Percentiles rank a stretch among this genome's conserved stretches.
Evolutionary conservation across 2,329 filamentous ascomycete genomes (phyloP).

Genomic region (Verticillium nubilum): DNA sequence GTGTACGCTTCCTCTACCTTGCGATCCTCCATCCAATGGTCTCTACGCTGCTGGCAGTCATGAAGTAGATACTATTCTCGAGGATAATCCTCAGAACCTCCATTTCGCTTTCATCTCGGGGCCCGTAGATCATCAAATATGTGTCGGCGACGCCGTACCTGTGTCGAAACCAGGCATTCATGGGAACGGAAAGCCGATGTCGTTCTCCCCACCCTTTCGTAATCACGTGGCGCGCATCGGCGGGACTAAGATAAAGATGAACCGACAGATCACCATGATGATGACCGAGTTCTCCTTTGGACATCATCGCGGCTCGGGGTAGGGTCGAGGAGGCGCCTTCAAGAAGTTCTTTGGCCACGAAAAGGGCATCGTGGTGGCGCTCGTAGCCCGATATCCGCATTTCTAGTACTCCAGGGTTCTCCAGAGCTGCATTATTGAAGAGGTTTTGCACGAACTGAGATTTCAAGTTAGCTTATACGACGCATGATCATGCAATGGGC

Average conservation of each 20-base stretch:
- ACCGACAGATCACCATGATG: slow-evolving; percentile 32
- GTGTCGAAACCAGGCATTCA: not conserved
- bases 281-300: slow-evolving; percentile 28
- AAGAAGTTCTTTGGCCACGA: slow-evolving; percentile 1
- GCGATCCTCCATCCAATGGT: not conserved
- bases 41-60: slow-evolving; percentile 5
- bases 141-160: slow-evolving; percentile 15
- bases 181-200: slow-evolving; percentile 26
- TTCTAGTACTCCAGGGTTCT: slow-evolving; percentile 22
- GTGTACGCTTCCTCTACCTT: not conserved
- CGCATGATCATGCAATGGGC: not conserved
- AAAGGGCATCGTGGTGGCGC: slow-evolving; percentile 23
- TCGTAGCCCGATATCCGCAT: slow-evolving; percentile 23
- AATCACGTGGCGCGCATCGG: slow-evolving; percentile 28
- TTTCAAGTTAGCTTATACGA: not conserved
- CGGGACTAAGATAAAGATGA: slow-evolving; percentile 30
- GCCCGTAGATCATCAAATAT: slow-evolving; percentile 35
- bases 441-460: slow-evolving; percentile 4
- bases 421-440: slow-evolving; percentile 9
- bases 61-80: slow-evolving; percentile 1
- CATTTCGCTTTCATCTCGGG: slow-evolving; percentile 28
- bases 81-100: slow-evolving; percentile 11
- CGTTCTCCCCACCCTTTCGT: slow-evolving; percentile 32
- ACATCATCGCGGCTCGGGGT: not conserved
- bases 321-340: not conserved